Conservation (phyloP, 306 rosid species). For the Rosa multiflora region DNA sequence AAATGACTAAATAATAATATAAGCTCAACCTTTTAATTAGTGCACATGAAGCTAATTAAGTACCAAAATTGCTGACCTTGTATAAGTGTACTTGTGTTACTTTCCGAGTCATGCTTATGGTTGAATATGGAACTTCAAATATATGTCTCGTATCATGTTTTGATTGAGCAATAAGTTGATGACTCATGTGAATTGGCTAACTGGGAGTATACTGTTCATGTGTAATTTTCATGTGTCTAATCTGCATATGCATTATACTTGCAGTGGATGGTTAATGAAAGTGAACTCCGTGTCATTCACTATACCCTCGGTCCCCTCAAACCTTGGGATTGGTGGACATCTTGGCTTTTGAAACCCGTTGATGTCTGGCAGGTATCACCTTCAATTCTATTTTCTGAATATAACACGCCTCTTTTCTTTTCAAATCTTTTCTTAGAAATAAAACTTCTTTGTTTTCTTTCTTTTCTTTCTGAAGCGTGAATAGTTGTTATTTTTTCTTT, state of each 20-base stretch:
- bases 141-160: not conserved
- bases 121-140: slow-evolving; percentile 6
- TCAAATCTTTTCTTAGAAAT: not conserved
- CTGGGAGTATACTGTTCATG: not conserved
- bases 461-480: not conserved
- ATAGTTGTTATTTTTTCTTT: not conserved
- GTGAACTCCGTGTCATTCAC: slow-evolving; percentile 87
- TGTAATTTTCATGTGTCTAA: slow-evolving; percentile 10
- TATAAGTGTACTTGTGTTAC: not conserved
- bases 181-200: slow-evolving; percentile 3
- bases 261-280: slow-evolving; percentile 99
- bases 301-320: slow-evolving; percentile 98
- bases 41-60: not conserved
- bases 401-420: not conserved
- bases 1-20: not conserved
- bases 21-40: not conserved
- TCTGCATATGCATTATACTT: slow-evolving; percentile 19
- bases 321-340: slow-evolving; percentile 99
- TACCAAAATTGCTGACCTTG: not conserved
- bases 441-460: not conserved
- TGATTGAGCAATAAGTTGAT: not conserved
- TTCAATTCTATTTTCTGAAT: slow-evolving; percentile 6
- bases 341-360: slow-evolving; percentile 98
- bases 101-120: not conserved
- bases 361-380: slow-evolving; percentile 96